These are phyloP conservation scores for Xanthoceras sorbifolium DNA, from an alignment of 345 rosid species.

Conservation along the genomic window DNA sequence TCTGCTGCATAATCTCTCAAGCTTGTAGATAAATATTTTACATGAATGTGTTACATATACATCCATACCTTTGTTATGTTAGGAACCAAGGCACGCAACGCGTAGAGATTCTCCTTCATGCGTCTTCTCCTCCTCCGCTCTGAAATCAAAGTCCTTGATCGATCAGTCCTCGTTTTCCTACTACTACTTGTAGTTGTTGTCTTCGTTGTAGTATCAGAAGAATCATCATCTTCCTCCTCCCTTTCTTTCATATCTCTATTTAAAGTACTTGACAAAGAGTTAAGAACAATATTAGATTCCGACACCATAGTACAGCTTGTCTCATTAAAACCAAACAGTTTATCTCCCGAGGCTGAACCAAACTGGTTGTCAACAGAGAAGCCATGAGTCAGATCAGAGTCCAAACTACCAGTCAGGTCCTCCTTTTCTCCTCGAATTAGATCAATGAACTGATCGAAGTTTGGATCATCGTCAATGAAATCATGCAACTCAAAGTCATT, in stretches of 20 bases:
- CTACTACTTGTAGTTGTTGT: conserved; percentile 34
- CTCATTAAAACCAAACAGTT: conserved; percentile 22
- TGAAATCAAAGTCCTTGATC: conserved; percentile 73
- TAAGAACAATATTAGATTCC: conserved; percentile 32
- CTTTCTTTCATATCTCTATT: conserved; percentile 34
- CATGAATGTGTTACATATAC: too few relatives aligned
- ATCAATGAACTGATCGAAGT: conserved; percentile 57
- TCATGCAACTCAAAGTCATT: conserved; percentile 38
- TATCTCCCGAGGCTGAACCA: conserved; percentile 34
- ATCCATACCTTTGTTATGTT: conserved; percentile 84
- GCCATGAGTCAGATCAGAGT: conserved; percentile 35
- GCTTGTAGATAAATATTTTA: too few relatives aligned
- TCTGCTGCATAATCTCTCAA: too few relatives aligned
- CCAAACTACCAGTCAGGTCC: conserved; percentile 30
- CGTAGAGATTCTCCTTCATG: conserved; percentile 91
- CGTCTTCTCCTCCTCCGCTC: conserved; percentile 70
- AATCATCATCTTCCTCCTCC: conserved; percentile 40
- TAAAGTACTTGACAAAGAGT: conserved; percentile 38
- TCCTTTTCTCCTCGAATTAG: conserved; percentile 55
- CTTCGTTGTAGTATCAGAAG: conserved; percentile 55
- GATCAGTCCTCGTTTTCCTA: conserved; percentile 51
- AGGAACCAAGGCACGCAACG: conserved; percentile 84
- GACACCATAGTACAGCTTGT: conserved; percentile 19
- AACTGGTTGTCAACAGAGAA: conserved; percentile 32
- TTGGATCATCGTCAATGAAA: conserved; percentile 54